A percentile compares a stretch with the other conserved stretches of the same genome.
These are phyloP conservation scores for Byssochlamys sp. DNA, from an alignment of 2,329 filamentous ascomycete genomes.

Conservation along the genomic window DNA sequence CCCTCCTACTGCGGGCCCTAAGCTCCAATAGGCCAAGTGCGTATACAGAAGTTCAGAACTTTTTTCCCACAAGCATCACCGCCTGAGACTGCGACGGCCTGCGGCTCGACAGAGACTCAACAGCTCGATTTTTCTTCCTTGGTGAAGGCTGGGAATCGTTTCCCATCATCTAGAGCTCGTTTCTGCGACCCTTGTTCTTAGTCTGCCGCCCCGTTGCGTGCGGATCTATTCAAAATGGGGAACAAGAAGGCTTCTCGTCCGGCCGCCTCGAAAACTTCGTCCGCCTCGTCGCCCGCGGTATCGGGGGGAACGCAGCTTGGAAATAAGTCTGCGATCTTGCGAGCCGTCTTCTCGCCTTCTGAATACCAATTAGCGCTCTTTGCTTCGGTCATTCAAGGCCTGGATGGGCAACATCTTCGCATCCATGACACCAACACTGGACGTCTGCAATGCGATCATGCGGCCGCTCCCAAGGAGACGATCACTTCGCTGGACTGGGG, in stretches of 20 bases:
- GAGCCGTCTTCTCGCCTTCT: slow-evolving; percentile 42
- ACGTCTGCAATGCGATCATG: slow-evolving; percentile 42
- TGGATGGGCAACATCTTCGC: slow-evolving; percentile 44
- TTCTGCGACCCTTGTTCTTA: neutral
- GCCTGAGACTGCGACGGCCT: slow-evolving; percentile 15
- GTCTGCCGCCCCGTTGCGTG: neutral
- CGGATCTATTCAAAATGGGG: slow-evolving; percentile 26
- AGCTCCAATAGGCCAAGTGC: slow-evolving; percentile 22
- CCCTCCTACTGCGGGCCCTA: slow-evolving; percentile 10
- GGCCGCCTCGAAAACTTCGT: slow-evolving; percentile 36
- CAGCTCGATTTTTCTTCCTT: neutral
- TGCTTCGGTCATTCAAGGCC: slow-evolving; percentile 45
- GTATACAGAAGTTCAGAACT: slow-evolving; percentile 28
- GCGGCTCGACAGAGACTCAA: slow-evolving; percentile 14
- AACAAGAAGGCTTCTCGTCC: slow-evolving; percentile 36
- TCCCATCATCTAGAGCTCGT: slow-evolving; percentile 3
- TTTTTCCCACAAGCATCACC: slow-evolving; percentile 30
- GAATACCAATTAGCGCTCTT: slow-evolving; percentile 44
- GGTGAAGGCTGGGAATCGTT: slow-evolving; percentile 1
- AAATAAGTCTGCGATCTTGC: slow-evolving; percentile 40
- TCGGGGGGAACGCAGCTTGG: slow-evolving; percentile 27
- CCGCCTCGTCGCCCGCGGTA: slow-evolving; percentile 30
- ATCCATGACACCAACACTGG: slow-evolving; percentile 44
- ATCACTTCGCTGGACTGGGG: slow-evolving; percentile 46
- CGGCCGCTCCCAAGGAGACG: slow-evolving; percentile 36